These are phyloP conservation scores for Talaromyces proteolyticus DNA, from an alignment of 495 filamentous ascomycete genomes.

Conservation along the genomic window DNA sequence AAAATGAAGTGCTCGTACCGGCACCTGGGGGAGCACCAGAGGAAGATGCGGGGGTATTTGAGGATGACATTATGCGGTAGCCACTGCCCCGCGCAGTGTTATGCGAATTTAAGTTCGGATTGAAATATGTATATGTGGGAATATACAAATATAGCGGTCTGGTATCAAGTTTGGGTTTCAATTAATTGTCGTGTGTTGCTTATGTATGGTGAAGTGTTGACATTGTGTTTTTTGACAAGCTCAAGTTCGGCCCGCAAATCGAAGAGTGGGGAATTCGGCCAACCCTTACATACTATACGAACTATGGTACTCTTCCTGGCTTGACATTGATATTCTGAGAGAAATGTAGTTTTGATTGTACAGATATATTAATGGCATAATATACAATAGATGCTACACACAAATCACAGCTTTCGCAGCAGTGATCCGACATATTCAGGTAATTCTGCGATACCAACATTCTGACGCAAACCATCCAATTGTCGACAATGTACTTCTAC, in stretches of 20 bases:
- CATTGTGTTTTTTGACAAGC: background rate
- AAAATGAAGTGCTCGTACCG: slow-evolving; percentile 20
- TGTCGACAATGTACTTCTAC: slow-evolving; percentile 77
- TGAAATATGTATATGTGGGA: background rate
- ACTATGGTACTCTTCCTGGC: no score
- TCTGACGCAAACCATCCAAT: slow-evolving; percentile 35
- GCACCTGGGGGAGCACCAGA: slow-evolving; percentile 24
- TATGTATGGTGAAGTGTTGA: background rate
- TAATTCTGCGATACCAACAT: slow-evolving; percentile 38
- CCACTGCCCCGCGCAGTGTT: background rate
- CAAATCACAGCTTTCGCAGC: slow-evolving; percentile 13
- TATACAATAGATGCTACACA: background rate
- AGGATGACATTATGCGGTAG: slow-evolving; percentile 13
- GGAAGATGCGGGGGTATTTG: slow-evolving; percentile 15
- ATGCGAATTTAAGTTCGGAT: background rate
- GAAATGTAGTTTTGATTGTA: background rate
- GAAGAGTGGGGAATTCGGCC: background rate
- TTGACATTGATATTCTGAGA: no score
- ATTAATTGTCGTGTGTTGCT: background rate
- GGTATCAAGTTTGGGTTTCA: background rate
- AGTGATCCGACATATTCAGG: slow-evolving; percentile 29
- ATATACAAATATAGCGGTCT: background rate
- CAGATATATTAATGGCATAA: background rate
- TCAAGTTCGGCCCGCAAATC: no score
- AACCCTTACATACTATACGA: background rate